Evolutionary conservation across 345 rosid species (phyloP), one percentile per base, ranked within the genome.

Genomic region (Geranium brycei): DNA sequence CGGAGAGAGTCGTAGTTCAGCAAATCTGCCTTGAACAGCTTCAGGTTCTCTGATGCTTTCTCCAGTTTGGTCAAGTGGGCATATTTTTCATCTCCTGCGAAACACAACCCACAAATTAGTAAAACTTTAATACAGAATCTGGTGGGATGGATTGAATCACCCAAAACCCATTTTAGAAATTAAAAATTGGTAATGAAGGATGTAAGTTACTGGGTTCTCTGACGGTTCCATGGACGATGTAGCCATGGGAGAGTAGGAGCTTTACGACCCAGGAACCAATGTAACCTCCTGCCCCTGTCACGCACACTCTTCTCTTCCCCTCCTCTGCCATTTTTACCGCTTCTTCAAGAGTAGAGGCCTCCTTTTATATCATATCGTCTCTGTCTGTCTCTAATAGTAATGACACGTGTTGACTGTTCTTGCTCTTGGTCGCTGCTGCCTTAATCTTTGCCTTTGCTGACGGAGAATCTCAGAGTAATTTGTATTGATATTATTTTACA

Each of bases 211-310:
- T 19, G 11, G 86, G 86, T 31, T 83, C 81, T 68, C 84, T 69
- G 53, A 83, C 78, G 4, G 86, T 85, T 70, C 86, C 91, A 70
- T 79, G 82, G 64, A 81, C 86, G 61, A 56, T 31, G 74, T 76
- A 79, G 47, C 77, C 82, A 53, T 72, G 68, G 57, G 81, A 80
- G 72, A 87, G 83, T 51, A 87, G 85, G 71, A 77, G 55, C 76
- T 81, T 83, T 30, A 82, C 74, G 13, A 83, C 68, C 88, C 81
- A 77, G 0, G 86, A 79, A 2, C 71, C 78, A 18, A 77, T 32
- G 66, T 61, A 77, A 18, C 86, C 95, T 71, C 87, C 88, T 35
- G 95, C 79, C 32, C 87, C 87, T 15, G 86, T 87, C 17, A 78
- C 91, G 57, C 87, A 85, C 17, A 81, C 77, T 28, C 60, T 72